Conservation (phyloP, 2,329 filamentous ascomycete genomes). For the Cladosporium sp. region DNA sequence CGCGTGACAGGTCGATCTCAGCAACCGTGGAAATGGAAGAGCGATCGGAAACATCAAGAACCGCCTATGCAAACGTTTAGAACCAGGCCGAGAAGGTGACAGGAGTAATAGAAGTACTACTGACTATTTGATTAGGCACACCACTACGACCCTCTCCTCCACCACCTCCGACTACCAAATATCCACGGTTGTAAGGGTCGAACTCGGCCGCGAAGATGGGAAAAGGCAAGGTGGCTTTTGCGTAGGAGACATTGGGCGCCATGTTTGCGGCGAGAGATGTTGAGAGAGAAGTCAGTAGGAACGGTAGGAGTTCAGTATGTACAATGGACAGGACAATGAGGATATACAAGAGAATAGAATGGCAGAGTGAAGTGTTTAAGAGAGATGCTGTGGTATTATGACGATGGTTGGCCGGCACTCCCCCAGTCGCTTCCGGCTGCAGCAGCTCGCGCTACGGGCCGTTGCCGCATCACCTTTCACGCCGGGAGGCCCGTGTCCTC, state of each 20-base stretch:
- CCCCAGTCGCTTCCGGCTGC: not conserved
- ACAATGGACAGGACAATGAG: not conserved
- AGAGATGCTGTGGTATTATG: too few species aligned
- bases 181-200: conserved; percentile 70
- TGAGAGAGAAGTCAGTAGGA: not conserved
- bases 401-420: too few species aligned
- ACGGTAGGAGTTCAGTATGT: not conserved
- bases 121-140: conserved; percentile 80
- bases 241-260: conserved; percentile 34
- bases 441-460: not conserved
- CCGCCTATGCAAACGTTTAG: conserved; percentile 44
- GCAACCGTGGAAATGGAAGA: conserved; percentile 59
- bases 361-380: not conserved
- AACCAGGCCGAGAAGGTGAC: not conserved
- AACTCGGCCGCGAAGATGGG: conserved; percentile 86
- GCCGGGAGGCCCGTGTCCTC: too few species aligned
- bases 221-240: conserved; percentile 68
- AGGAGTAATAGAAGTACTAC: conserved; percentile 28
- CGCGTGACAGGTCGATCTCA: conserved; percentile 71
- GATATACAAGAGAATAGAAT: not conserved
- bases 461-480: not conserved
- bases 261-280: not conserved
- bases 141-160: conserved; percentile 77
- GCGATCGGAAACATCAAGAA: conserved; percentile 66
- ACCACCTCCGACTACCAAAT: conserved; percentile 78